Evolutionary conservation across 129 eudicot species (phyloP).

Genomic region (Centella asiatica): DNA sequence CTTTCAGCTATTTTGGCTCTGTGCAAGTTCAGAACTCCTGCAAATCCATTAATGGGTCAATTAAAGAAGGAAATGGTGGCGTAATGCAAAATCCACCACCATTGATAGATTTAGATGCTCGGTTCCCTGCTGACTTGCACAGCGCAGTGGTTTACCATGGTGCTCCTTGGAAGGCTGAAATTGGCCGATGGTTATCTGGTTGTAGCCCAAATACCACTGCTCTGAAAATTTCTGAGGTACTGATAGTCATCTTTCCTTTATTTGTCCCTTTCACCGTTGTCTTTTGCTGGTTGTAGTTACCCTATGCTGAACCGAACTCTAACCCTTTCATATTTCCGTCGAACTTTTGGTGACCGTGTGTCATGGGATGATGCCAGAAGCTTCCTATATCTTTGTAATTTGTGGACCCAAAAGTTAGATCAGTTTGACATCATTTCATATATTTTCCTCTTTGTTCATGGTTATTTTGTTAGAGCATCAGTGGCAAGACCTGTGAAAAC

Average conservation of each 20-base stretch:
- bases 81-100: slow-evolving; percentile 18
- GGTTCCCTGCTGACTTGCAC: slow-evolving; percentile 67
- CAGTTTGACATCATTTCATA: background rate
- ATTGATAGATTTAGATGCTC: slow-evolving; percentile 29
- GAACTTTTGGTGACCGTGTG: background rate
- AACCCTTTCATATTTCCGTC: background rate
- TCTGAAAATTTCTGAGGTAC: slow-evolving; percentile 66
- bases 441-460: slow-evolving; percentile 15
- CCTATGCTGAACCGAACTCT: background rate
- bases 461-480: slow-evolving; percentile 38
- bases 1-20: slow-evolving; percentile 46
- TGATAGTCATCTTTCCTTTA: background rate
- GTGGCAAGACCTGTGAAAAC: slow-evolving; percentile 71
- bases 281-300: background rate
- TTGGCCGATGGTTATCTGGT: slow-evolving; percentile 85
- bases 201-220: slow-evolving; percentile 50
- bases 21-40: slow-evolving; percentile 49
- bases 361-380: background rate
- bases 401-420: background rate
- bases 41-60: slow-evolving; percentile 28
- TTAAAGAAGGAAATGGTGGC: slow-evolving; percentile 16
- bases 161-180: slow-evolving; percentile 95
- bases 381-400: background rate
- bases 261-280: background rate
- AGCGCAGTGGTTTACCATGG: slow-evolving; percentile 75